A percentile compares a stretch with the other conserved stretches of the same genome.
Conservation (phyloP, 305 asterid genomes). For the Plantago coronopus region DNA sequence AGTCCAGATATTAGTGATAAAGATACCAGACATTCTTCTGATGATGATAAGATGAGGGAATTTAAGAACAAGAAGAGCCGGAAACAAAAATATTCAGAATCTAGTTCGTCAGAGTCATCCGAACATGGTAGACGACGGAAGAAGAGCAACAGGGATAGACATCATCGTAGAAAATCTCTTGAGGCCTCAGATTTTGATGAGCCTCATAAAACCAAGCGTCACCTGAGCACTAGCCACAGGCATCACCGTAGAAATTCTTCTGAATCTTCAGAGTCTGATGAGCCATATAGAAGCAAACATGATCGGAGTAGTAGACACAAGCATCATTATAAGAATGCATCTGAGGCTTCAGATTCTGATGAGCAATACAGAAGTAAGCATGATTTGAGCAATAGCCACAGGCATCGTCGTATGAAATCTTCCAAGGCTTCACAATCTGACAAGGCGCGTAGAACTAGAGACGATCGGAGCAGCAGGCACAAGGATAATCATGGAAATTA, state of each 20-base stretch:
- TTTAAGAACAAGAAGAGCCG: constrained; percentile 38
- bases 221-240: constrained; percentile 15
- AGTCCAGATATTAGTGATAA: constrained; percentile 27
- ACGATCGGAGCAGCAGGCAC: constrained; percentile 2
- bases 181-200: constrained; percentile 35
- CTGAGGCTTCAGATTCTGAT: constrained; percentile 6
- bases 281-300: constrained; percentile 8
- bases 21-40: constrained; percentile 37
- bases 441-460: background rate
- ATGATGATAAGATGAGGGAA: constrained; percentile 40
- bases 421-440: background rate
- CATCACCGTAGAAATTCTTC: constrained; percentile 11
- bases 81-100: constrained; percentile 36
- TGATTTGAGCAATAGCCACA: background rate
- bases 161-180: constrained; percentile 22
- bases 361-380: background rate
- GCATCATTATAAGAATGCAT: background rate
- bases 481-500: background rate
- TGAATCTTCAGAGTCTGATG: background rate
- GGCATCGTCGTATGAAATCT: background rate
- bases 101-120: constrained; percentile 44
- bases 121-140: constrained; percentile 37
- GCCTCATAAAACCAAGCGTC: constrained; percentile 22
- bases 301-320: background rate
- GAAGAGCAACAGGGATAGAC: constrained; percentile 35